Evolutionary conservation across 2,329 filamentous ascomycete species (phyloP).

Genomic region (Fusarium anthophilum): DNA sequence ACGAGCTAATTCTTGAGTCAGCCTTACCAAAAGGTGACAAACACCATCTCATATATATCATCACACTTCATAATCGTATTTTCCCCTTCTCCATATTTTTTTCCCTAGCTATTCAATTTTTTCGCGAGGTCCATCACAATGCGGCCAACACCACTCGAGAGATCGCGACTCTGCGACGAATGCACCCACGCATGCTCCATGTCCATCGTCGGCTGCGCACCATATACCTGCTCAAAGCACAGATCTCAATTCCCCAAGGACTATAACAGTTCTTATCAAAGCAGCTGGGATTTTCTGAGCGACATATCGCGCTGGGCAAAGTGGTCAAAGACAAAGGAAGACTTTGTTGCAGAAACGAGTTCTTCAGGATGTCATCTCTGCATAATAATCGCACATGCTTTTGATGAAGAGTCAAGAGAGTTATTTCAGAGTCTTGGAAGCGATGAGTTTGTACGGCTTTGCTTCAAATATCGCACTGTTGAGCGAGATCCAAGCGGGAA

Average conservation of each 20-base stretch:
- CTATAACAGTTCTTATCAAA: fast-evolving
- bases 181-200: neutral
- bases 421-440: neutral
- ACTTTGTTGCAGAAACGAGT: neutral
- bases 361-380: neutral
- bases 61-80: fast-evolving
- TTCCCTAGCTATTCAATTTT: fast-evolving
- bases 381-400: neutral
- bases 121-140: neutral
- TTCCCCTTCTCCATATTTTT: fast-evolving
- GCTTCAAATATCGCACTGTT: neutral
- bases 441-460: neutral
- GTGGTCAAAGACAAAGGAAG: neutral
- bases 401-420: neutral
- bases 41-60: neutral
- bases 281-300: neutral
- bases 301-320: neutral
- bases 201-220: neutral
- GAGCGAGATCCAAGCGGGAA: neutral
- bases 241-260: neutral
- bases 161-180: neutral
- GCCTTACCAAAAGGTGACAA: neutral
- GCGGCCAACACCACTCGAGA: neutral
- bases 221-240: neutral
- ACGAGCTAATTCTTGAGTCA: neutral